Evolutionary conservation across 139 green algal genomes (phyloP).

Genomic region (Diplosphaera chodatii): DNA sequence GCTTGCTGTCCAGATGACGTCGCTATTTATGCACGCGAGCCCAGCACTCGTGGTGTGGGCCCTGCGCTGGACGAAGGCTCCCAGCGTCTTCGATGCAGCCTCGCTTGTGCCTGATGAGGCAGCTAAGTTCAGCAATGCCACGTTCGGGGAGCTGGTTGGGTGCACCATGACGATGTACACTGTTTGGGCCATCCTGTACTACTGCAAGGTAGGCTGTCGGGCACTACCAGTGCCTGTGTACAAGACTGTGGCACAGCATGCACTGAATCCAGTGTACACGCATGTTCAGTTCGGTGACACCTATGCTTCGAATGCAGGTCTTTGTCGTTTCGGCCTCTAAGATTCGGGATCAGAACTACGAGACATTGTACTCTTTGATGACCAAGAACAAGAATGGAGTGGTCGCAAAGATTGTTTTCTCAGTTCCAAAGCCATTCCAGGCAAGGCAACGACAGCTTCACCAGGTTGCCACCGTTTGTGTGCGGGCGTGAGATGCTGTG

Average conservation of each 20-base stretch:
- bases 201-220: slow-evolving; percentile 27
- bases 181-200: slow-evolving; percentile 53
- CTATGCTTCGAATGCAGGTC: not conserved
- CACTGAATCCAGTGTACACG: too few relatives aligned
- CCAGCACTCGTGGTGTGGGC: slow-evolving; percentile 53
- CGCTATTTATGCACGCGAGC: slow-evolving; percentile 53
- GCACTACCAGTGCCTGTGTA: too few relatives aligned
- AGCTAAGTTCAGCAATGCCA: slow-evolving; percentile 8
- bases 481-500: not conserved
- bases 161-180: slow-evolving; percentile 47
- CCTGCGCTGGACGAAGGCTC: slow-evolving; percentile 45
- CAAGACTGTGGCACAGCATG: not conserved
- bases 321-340: not conserved
- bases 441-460: too few relatives aligned
- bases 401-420: not conserved
- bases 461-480: too few relatives aligned
- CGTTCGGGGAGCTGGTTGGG: slow-evolving; percentile 34
- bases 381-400: not conserved
- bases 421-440: not conserved
- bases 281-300: too few relatives aligned
- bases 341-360: not conserved
- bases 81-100: slow-evolving; percentile 13
- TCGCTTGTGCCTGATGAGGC: slow-evolving; percentile 2
- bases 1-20: slow-evolving; percentile 41
- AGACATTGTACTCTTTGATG: not conserved